Evolutionary conservation across 371 early-diverging fungal genomes (phyloP).

Genomic region (Circinella umbellata): DNA sequence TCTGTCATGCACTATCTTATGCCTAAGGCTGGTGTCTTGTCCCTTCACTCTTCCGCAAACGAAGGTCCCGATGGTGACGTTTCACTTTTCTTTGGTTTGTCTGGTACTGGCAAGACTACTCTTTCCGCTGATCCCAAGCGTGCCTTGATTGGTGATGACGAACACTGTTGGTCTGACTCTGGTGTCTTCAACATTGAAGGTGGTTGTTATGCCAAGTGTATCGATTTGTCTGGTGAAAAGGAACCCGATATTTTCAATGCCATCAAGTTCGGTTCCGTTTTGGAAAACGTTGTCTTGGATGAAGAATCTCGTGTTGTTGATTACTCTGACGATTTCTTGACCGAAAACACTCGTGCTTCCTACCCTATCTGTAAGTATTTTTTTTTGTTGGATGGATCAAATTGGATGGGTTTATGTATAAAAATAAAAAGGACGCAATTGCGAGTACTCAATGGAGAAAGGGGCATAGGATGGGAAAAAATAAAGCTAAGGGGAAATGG

Average conservation of each 20-base stretch:
- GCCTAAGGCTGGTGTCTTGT: slow-evolving; percentile 96
- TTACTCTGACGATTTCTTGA: slow-evolving; percentile 75
- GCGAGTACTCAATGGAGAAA: no score
- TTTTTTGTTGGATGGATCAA: not conserved
- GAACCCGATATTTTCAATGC: slow-evolving; percentile 97
- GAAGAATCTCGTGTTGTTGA: slow-evolving; percentile 83
- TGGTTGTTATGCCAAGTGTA: slow-evolving; percentile 97
- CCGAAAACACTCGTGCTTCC: slow-evolving; percentile 96
- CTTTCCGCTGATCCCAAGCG: slow-evolving; percentile 93
- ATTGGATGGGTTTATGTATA: not conserved
- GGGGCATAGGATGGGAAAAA: no score
- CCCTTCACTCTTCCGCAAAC: slow-evolving; percentile 96
- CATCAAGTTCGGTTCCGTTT: slow-evolving; percentile 86
- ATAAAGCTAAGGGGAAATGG: no score
- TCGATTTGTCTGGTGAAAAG: slow-evolving; percentile 91
- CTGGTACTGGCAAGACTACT: slow-evolving; percentile 97
- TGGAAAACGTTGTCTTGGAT: slow-evolving; percentile 93
- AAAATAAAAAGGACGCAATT: no score
- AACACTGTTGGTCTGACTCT: slow-evolving; percentile 95
- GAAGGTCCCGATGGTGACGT: slow-evolving; percentile 90
- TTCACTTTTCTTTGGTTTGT: slow-evolving; percentile 95
- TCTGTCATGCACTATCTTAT: slow-evolving; percentile 59
- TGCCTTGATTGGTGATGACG: slow-evolving; percentile 94
- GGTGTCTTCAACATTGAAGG: slow-evolving; percentile 98
- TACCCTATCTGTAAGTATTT: slow-evolving; percentile 74